These are phyloP conservation scores for Tephrocybe sp. DNA, from an alignment of 768 basidiomycete genomes.

Conservation along the genomic window DNA sequence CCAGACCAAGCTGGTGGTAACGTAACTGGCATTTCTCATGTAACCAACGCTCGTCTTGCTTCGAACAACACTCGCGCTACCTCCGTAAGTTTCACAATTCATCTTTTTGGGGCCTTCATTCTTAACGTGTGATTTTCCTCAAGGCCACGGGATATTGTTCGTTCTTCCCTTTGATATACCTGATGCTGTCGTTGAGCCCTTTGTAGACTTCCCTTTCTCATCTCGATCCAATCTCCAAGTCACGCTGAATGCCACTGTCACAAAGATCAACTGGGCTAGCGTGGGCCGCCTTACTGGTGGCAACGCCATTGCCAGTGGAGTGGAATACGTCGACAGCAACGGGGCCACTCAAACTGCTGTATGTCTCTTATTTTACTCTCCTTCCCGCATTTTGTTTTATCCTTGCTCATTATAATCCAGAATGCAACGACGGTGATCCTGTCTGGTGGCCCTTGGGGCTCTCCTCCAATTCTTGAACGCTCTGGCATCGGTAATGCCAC, in stretches of 20 bases:
- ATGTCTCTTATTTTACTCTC: too few relatives aligned
- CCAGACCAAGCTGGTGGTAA: background rate
- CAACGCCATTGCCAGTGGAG: background rate
- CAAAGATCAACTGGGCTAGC: background rate
- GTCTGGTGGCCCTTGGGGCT: background rate
- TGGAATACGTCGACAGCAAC: background rate
- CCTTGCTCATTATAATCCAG: background rate
- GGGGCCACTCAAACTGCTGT: background rate
- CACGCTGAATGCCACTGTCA: background rate
- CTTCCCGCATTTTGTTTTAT: background rate
- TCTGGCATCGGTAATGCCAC: slow-evolving; percentile 3
- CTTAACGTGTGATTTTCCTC: background rate
- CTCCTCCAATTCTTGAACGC: background rate
- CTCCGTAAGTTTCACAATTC: background rate
- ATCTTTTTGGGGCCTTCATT: background rate
- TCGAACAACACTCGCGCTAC: background rate
- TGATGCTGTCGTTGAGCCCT: background rate
- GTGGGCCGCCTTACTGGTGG: background rate
- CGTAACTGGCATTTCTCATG: background rate
- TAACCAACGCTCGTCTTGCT: background rate
- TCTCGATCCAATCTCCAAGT: background rate
- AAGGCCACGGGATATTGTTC: background rate
- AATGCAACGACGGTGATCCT: background rate
- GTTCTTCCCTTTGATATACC: background rate
- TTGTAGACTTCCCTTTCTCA: background rate